Evolutionary conservation across 176 grass and related monocot genomes (phyloP), one percentile per base, ranked within the genome.

Genomic region (Triticum aestivum): DNA sequence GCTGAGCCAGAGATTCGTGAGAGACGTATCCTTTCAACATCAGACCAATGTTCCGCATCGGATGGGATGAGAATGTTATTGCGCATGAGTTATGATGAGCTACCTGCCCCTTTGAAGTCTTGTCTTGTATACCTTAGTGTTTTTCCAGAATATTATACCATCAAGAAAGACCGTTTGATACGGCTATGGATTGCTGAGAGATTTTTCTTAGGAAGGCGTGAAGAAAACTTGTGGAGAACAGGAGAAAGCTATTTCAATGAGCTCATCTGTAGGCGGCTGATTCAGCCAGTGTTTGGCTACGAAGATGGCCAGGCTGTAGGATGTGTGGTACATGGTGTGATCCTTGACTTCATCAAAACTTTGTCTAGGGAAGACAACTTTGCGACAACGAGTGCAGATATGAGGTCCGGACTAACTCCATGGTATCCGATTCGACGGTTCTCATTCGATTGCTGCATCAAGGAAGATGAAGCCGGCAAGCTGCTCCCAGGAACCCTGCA

Each of bases 271-370:
- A 80, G 77, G 44, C 32, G 77, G 21, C 21, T 80, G 11, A 24
- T 63, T 1, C 6, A 63, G 61, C 61, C 61, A 11, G 61, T 24
- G 61, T 63, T 63, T 27, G 11, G 29, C 35, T 10, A 41, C 13
- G 18, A 63, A 35, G 61, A 63, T 59, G 37, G 35, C 23, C 27
- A 33, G 54, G 32, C 61, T 5, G 35, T 56, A 33, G 34, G n/a
- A 18, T 80, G 77, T 37, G 21, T n/a, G 29, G 77, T 80, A 1
- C 77, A 80, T 30, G 20, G 27, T 80, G 54, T 38, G 18, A 61
- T 80, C 17, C 77, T 65, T 35, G 77, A 65, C 15, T 35, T 38
- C 47, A 80, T 80, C 21, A 61, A 63, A 80, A 63, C 77, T 56
- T 56, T 56, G 45, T 80, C 77, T 26, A 37, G 6, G 6, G 2